These are phyloP conservation scores for Xylaria sp. DNA, from an alignment of 2,329 filamentous ascomycete genomes.

Conservation along the genomic window DNA sequence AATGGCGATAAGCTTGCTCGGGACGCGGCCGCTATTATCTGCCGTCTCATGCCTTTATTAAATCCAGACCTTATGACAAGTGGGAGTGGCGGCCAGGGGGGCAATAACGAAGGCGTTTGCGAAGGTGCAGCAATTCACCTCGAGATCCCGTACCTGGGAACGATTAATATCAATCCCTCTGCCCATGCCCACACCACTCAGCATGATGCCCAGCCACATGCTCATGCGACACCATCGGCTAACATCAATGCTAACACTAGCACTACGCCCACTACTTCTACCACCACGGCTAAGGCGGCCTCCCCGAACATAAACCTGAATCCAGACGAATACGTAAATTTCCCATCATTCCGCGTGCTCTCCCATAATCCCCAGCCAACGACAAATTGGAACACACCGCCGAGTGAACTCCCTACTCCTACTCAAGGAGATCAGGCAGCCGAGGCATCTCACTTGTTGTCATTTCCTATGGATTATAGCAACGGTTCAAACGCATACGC, in stretches of 20 bases:
- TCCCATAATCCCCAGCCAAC: slow-evolving; percentile 1
- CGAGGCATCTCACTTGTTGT: slow-evolving; percentile 18
- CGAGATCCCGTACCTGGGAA: slow-evolving; percentile 54
- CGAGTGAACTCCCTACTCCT: neutral
- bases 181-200: neutral
- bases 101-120: slow-evolving; percentile 12
- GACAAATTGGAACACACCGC: slow-evolving; percentile 12
- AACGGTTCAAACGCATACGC: slow-evolving; percentile 9
- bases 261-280: neutral
- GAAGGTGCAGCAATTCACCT: slow-evolving; percentile 43
- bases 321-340: neutral
- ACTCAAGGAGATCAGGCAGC: slow-evolving; percentile 5
- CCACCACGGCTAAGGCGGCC: neutral
- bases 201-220: slow-evolving; percentile 21
- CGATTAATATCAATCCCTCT: slow-evolving; percentile 49
- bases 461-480: slow-evolving; percentile 22
- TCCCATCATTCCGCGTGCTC: neutral
- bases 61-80: slow-evolving; percentile 25
- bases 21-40: slow-evolving; percentile 51
- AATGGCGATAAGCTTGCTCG: slow-evolving; percentile 50
- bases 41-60: slow-evolving; percentile 49
- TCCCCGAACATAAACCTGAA: neutral
- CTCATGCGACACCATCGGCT: neutral
- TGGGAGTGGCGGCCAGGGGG: slow-evolving; percentile 15
- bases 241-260: no score